Conservation (phyloP, 176 grass and related monocot genomes). For the Juncus effusus region DNA sequence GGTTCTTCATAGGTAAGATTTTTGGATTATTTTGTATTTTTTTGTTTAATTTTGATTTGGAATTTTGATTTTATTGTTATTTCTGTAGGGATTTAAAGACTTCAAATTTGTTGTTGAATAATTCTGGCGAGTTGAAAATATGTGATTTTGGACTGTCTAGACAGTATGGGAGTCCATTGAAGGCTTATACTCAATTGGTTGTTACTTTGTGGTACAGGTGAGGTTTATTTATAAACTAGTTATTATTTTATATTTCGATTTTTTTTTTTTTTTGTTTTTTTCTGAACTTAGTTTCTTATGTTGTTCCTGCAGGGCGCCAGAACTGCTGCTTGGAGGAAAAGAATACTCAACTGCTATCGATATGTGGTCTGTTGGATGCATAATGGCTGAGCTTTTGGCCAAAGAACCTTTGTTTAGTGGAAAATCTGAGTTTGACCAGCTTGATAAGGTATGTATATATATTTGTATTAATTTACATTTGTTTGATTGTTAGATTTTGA, state of each 20-base stretch:
- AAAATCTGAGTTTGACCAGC: slow-evolving; percentile 68
- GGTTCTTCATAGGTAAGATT: slow-evolving; percentile 80
- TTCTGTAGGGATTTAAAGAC: slow-evolving; percentile 38
- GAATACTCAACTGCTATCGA: slow-evolving; percentile 96
- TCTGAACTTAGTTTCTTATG: neutral
- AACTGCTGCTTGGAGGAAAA: slow-evolving; percentile 82
- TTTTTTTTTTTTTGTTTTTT: slow-evolving; percentile 19
- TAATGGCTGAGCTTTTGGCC: slow-evolving; percentile 85
- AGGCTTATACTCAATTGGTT: slow-evolving; percentile 88
- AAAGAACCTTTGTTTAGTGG: slow-evolving; percentile 82
- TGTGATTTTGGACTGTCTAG: slow-evolving; percentile 31
- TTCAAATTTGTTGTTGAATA: slow-evolving; percentile 92
- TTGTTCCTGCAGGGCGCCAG: slow-evolving; percentile 53
- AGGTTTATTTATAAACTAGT: slow-evolving; percentile 14
- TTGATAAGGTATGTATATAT: slow-evolving; percentile 59
- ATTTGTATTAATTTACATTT: slow-evolving; percentile 13
- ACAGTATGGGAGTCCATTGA: slow-evolving; percentile 86
- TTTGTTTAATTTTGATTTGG: slow-evolving; percentile 11
- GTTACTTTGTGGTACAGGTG: slow-evolving; percentile 99
- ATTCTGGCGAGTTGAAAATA: slow-evolving; percentile 57
- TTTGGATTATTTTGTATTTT: slow-evolving; percentile 12
- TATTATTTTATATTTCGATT: slow-evolving; percentile 25
- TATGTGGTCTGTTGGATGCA: slow-evolving; percentile 95
- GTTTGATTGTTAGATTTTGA: neutral
- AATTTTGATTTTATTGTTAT: slow-evolving; percentile 3